Evolutionary conservation across 768 basidiomycete genomes (phyloP).

Genomic region (Pleurotus salmoneostramineus): DNA sequence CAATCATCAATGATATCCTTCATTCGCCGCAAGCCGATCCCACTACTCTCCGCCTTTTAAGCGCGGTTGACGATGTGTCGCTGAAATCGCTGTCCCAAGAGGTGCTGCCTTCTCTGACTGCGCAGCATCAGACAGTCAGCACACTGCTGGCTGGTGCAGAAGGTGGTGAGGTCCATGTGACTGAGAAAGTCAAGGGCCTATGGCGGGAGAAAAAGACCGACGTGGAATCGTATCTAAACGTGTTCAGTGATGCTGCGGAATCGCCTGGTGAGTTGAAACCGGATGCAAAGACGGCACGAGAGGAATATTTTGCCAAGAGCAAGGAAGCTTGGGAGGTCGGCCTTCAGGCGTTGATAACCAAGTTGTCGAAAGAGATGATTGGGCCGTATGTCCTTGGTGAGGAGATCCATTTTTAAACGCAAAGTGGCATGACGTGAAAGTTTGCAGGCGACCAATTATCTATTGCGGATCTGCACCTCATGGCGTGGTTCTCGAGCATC

Average conservation of each 20-base stretch:
- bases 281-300: slow-evolving; percentile 33
- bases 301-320: slow-evolving; percentile 47
- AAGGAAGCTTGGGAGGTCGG: slow-evolving; percentile 49
- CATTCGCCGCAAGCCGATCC: slow-evolving; percentile 66
- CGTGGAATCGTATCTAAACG: slow-evolving; percentile 37
- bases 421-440: not conserved
- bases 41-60: slow-evolving; percentile 50
- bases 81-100: slow-evolving; percentile 44
- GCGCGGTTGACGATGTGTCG: slow-evolving; percentile 53
- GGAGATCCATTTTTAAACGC: slow-evolving; percentile 12
- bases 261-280: slow-evolving; percentile 31
- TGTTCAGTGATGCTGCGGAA: slow-evolving; percentile 42
- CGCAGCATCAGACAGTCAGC: slow-evolving; percentile 46
- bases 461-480: slow-evolving; percentile 77
- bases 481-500: slow-evolving; percentile 67
- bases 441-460: slow-evolving; percentile 75
- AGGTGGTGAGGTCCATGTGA: slow-evolving; percentile 42
- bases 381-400: slow-evolving; percentile 65
- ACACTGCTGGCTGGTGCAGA: slow-evolving; percentile 51
- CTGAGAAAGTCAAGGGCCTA: slow-evolving; percentile 57
- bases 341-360: slow-evolving; percentile 40
- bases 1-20: slow-evolving; percentile 52
- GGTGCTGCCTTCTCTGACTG: slow-evolving; percentile 36
- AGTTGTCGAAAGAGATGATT: slow-evolving; percentile 53
- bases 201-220: slow-evolving; percentile 55